Conservation (phyloP, 1,284 basidiomycete species). For the Abortiporus biennis region DNA sequence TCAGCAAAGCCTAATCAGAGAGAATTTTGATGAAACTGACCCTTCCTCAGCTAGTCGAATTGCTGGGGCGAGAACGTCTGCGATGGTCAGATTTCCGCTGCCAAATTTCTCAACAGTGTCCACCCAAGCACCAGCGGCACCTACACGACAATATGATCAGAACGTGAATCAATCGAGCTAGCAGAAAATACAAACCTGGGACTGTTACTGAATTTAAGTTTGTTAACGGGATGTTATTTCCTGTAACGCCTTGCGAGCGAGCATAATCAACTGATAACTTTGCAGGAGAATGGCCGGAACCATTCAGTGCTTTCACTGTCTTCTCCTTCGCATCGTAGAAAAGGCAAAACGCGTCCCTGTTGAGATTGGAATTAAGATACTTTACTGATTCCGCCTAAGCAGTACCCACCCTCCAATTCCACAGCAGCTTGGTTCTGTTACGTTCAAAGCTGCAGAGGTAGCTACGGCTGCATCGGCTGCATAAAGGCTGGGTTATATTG, state of each 20-base stretch:
- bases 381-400: not conserved
- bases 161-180: no score
- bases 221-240: conserved; percentile 59
- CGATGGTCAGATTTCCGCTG: conserved; percentile 71
- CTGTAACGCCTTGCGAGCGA: conserved; percentile 64
- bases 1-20: conserved; percentile 4
- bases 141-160: conserved; percentile 28
- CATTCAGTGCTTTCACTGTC: conserved; percentile 79
- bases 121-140: conserved; percentile 89
- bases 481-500: not conserved
- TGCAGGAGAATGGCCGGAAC: conserved; percentile 80
- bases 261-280: conserved; percentile 75
- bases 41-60: conserved; percentile 85
- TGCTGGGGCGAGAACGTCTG: conserved; percentile 84
- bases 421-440: conserved; percentile 77
- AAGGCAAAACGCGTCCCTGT: conserved; percentile 86
- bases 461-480: conserved; percentile 72
- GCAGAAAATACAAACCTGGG: conserved; percentile 48
- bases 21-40: conserved; percentile 31
- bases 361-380: conserved; percentile 3
- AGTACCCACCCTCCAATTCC: conserved; percentile 70
- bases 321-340: conserved; percentile 84
- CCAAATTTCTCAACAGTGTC: conserved; percentile 85
- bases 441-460: conserved; percentile 84
- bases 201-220: conserved; percentile 90